Evolutionary conservation across 75 land plant genomes (phyloP).

Genomic region (Pinus albicaulis): DNA sequence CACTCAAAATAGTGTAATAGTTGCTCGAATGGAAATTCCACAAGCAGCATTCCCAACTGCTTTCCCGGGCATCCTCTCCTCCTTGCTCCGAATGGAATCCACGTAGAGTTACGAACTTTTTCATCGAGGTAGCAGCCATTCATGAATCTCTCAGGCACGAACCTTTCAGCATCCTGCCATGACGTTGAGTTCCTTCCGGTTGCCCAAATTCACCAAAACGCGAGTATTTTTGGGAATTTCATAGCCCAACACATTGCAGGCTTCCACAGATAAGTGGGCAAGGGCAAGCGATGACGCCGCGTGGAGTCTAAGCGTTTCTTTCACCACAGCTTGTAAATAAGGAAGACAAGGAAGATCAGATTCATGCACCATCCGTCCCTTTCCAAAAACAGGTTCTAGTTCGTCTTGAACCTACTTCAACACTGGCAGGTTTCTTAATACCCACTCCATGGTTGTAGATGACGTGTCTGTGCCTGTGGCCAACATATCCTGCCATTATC

Average conservation of each 20-base stretch:
- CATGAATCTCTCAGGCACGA: slow-evolving; percentile 36
- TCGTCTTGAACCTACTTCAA: slow-evolving; percentile 26
- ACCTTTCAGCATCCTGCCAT: slow-evolving; percentile 16
- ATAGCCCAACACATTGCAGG: slow-evolving; percentile 19
- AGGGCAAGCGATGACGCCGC: slow-evolving; percentile 1
- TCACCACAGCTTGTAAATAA: too few species aligned
- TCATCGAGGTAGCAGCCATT: slow-evolving; percentile 14
- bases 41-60: neutral
- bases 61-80: slow-evolving; percentile 34
- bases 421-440: slow-evolving; percentile 25
- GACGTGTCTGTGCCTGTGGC: neutral
- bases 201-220: slow-evolving; percentile 30
- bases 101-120: slow-evolving; percentile 14
- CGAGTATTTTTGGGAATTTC: slow-evolving; percentile 21
- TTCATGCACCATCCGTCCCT: too few species aligned
- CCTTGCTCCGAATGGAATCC: slow-evolving; percentile 40
- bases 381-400: too few species aligned
- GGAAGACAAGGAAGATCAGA: too few species aligned
- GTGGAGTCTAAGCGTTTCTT: slow-evolving; percentile 5
- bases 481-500: neutral
- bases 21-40: neutral
- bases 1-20: too few species aligned
- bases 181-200: slow-evolving; percentile 26
- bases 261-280: neutral
- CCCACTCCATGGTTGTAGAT: neutral